Percentiles rank a stretch among this genome's conserved stretches.
These are phyloP conservation scores for Venturia oleaginea DNA, from an alignment of 2,329 filamentous ascomycete species.

Conservation along the genomic window DNA sequence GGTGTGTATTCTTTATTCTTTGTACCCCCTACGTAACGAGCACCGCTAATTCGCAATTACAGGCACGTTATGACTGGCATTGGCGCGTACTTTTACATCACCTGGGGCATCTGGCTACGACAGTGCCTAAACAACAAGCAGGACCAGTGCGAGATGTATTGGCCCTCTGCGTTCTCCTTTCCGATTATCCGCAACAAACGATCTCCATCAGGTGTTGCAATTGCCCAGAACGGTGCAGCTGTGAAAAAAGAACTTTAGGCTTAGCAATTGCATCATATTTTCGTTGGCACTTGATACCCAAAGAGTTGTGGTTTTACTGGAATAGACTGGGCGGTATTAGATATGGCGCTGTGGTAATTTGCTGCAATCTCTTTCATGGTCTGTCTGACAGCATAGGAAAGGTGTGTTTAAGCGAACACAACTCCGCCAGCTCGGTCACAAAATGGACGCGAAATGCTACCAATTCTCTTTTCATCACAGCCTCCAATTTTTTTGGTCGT, in stretches of 20 bases:
- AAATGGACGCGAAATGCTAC: background rate
- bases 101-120: slow-evolving; percentile 75
- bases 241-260: slow-evolving; percentile 3
- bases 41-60: background rate
- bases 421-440: background rate
- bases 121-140: slow-evolving; percentile 66
- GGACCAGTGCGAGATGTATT: slow-evolving; percentile 60
- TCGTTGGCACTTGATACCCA: slow-evolving; percentile 2
- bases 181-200: slow-evolving; percentile 25
- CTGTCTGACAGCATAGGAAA: no score
- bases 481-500: background rate
- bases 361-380: background rate
- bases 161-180: slow-evolving; percentile 53
- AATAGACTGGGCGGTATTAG: background rate
- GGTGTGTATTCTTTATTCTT: slow-evolving; percentile 36
- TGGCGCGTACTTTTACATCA: slow-evolving; percentile 76
- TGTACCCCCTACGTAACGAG: background rate
- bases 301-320: background rate
- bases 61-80: slow-evolving; percentile 74
- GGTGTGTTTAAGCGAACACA: no score
- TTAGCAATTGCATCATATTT: background rate
- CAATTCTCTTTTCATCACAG: background rate
- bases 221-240: background rate
- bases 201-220: background rate
- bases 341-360: background rate